These are phyloP conservation scores for Leptoxyphium fumago DNA, from an alignment of 2,329 filamentous ascomycete genomes.

Conservation along the genomic window DNA sequence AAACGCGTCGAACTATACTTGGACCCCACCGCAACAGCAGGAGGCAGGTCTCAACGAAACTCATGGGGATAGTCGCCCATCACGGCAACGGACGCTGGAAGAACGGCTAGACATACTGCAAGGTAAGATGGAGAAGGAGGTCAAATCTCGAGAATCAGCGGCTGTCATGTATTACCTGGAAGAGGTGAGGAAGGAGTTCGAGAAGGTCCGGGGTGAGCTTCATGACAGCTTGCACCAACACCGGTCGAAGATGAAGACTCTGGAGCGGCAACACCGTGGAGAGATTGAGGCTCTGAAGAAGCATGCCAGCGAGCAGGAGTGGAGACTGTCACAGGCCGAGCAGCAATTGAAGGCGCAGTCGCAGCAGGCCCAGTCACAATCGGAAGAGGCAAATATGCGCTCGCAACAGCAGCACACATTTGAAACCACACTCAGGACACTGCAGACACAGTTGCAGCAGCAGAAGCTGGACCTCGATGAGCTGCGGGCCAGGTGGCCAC, in stretches of 20 bases:
- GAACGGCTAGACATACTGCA: not conserved
- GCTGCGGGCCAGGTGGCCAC: not conserved
- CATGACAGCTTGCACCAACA: not conserved
- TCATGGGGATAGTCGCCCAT: not conserved
- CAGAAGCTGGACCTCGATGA: not conserved
- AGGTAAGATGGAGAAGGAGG: not conserved
- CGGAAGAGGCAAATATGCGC: not conserved
- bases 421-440: not conserved
- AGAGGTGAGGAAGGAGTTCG: not conserved
- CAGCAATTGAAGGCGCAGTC: not conserved
- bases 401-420: not conserved
- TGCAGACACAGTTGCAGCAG: not conserved
- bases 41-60: not conserved
- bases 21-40: not conserved
- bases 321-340: not conserved
- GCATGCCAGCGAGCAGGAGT: not conserved
- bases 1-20: not conserved
- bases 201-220: not conserved
- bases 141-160: not conserved
- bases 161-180: not conserved
- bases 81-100: not conserved
- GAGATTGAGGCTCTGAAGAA: not conserved
- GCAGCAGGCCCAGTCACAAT: not conserved
- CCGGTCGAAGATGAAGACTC: not conserved
- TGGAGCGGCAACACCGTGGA: not conserved